Evolutionary conservation across 805 yeast species (phyloP).

Genomic region (Saccharomycopsis sp.): DNA sequence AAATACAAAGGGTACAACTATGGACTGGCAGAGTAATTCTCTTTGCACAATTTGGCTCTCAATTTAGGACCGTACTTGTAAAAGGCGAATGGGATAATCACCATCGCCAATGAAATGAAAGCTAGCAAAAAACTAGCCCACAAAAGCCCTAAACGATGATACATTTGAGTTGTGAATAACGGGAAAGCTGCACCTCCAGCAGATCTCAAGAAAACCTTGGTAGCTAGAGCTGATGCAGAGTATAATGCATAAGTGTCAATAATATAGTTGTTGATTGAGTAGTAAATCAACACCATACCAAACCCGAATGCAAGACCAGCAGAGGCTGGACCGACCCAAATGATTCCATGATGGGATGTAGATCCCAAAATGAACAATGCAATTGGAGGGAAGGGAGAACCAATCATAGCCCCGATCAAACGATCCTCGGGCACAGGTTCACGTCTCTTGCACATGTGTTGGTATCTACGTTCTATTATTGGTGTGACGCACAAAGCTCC

Average conservation of each 20-base stretch:
- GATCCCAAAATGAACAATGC: conserved; percentile 78
- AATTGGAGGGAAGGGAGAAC: conserved; percentile 76
- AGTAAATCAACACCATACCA: conserved; percentile 70
- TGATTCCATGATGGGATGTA: conserved; percentile 58
- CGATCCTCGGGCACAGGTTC: conserved; percentile 75
- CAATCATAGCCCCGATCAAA: conserved; percentile 72
- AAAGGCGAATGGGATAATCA: conserved; percentile 62
- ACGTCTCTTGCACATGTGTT: conserved; percentile 43
- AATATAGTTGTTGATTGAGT: conserved; percentile 74
- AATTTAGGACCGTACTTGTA: conserved; percentile 58
- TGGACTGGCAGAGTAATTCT: conserved; percentile 46
- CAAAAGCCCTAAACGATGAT: conserved; percentile 60
- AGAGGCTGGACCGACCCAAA: conserved; percentile 76
- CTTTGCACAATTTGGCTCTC: conserved; percentile 61
- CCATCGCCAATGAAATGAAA: conserved; percentile 71
- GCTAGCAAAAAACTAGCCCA: conserved; percentile 82
- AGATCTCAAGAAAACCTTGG: conserved; percentile 72
- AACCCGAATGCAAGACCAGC: conserved; percentile 78
- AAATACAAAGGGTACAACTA: conserved; percentile 7
- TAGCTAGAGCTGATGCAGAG: conserved; percentile 76
- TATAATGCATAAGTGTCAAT: conserved; percentile 82
- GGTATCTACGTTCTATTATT: conserved; percentile 56
- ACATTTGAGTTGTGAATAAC: conserved; percentile 75
- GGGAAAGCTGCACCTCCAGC: conserved; percentile 89
- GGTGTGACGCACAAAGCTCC: conserved; percentile 74